phyloP scores from a whole-genome alignment of 441 rosid genomes.

The Erodium trifolium region DNA sequence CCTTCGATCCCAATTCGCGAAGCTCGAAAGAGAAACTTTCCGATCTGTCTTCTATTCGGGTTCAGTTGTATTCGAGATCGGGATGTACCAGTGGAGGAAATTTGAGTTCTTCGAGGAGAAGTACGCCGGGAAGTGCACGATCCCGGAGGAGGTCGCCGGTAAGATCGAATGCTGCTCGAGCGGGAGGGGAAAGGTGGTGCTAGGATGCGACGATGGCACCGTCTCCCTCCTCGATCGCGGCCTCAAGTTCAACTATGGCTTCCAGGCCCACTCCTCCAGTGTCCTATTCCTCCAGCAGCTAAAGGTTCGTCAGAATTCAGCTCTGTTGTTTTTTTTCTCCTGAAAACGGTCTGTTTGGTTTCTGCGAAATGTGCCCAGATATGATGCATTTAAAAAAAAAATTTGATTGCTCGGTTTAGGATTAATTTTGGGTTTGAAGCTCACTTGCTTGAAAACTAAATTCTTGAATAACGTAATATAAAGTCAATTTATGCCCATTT shows the following conservation, averaged over 20 bases:
- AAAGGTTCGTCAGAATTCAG: constrained; percentile 37
- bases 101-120: constrained; percentile 98
- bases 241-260: constrained; percentile 74
- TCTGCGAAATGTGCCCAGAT: background rate
- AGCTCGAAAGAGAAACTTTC: background rate
- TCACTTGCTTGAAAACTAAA: background rate
- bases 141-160: constrained; percentile 70
- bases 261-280: constrained; percentile 75
- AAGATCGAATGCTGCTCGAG: constrained; percentile 74
- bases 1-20: background rate
- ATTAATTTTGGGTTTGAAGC: background rate
- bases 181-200: constrained; percentile 84
- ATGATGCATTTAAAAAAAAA: background rate
- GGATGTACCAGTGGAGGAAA: constrained; percentile 93
- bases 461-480: background rate
- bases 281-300: constrained; percentile 84
- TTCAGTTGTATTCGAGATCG: background rate
- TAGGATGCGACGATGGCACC: constrained; percentile 80
- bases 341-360: background rate
- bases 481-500: background rate
- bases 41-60: background rate
- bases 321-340: background rate
- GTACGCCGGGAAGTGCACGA: constrained; percentile 58
- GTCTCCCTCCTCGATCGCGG: constrained; percentile 88
- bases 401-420: background rate